Evolutionary conservation across 164 flowering plant genomes (phyloP), one percentile per base, ranked within the genome.

Genomic region (Litsea cubeba): DNA sequence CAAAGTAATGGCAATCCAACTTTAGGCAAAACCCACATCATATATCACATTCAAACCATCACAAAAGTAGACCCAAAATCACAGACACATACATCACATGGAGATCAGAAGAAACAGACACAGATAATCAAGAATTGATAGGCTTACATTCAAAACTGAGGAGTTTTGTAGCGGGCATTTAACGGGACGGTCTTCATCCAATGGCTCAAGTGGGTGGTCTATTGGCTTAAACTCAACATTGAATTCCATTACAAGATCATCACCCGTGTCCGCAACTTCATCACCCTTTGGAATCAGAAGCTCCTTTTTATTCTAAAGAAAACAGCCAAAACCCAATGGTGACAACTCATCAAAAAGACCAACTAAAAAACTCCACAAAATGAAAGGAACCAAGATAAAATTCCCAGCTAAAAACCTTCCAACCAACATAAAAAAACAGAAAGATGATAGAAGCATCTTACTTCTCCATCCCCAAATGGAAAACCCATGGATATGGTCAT

Each of bases 91-190:
- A 40, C 10, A 40, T 40, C 8, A 40, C 10, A 40, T 40, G 46
- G 2, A 40, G 46, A 40, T 40, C 25, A 65, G 12, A 23, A 15
- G 73, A 40, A 40, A 0, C 35, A 15, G 25, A 20, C 1, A 14
- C 2, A 2, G 1, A 30, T 10, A 49, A 17, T 15, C 11, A 7
- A 12, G 4, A 58, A 20, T 24, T 5, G 46, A 1, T 3, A 49
- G 17, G n/a, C 82, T 78, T 71, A 87, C 89, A 75, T 79, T 79
- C 20, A 83, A 76, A 62, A 83, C 64, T 50, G 90, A 82, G 51
- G 92, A 83, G 72, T 80, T 74, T 2, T 83, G 85, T 77, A 89
- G 80, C 17, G 92, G 92, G 76, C 92, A 89, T 78, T 85, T 82
- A 23, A 89, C 85, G 0, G 92, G 92, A 2, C 79, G 72, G 58